Evolutionary conservation across 768 basidiomycete species (phyloP).

Genomic region (Mrakia hoshinonis): DNA sequence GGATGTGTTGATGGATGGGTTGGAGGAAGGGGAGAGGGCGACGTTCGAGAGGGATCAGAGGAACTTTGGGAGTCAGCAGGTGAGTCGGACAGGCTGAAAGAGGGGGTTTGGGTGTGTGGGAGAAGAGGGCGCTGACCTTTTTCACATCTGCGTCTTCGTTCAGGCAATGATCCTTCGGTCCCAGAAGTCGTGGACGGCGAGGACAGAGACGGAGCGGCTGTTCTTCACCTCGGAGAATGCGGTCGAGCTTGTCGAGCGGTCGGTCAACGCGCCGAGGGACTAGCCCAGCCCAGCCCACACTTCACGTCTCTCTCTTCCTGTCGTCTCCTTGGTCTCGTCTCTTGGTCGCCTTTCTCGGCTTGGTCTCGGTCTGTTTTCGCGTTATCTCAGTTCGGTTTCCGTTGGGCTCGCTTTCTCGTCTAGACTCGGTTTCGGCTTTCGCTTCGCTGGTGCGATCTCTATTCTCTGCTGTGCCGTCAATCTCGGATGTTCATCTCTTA

Average conservation of each 20-base stretch:
- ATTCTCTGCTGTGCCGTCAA: too few species aligned
- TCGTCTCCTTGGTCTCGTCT: too few species aligned
- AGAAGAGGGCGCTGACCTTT: background rate
- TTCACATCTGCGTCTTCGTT: slow-evolving; percentile 18
- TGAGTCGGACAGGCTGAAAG: too few species aligned
- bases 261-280: slow-evolving; percentile 10
- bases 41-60: slow-evolving; percentile 87
- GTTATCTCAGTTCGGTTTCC: too few species aligned
- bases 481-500: too few species aligned
- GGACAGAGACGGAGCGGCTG: slow-evolving; percentile 79
- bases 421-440: too few species aligned
- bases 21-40: slow-evolving; percentile 75
- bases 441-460: too few species aligned
- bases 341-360: too few species aligned
- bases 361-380: too few species aligned
- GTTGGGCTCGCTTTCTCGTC: too few species aligned
- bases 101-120: too few species aligned
- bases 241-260: slow-evolving; percentile 64
- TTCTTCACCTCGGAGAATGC: slow-evolving; percentile 92
- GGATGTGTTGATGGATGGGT: slow-evolving; percentile 71
- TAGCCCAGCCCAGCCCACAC: background rate
- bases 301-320: background rate
- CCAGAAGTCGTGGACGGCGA: slow-evolving; percentile 89
- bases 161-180: slow-evolving; percentile 93
- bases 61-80: slow-evolving; percentile 96